phyloP scores from a whole-genome alignment of 2,329 filamentous ascomycete species.

The Colletotrichum viniferum region DNA sequence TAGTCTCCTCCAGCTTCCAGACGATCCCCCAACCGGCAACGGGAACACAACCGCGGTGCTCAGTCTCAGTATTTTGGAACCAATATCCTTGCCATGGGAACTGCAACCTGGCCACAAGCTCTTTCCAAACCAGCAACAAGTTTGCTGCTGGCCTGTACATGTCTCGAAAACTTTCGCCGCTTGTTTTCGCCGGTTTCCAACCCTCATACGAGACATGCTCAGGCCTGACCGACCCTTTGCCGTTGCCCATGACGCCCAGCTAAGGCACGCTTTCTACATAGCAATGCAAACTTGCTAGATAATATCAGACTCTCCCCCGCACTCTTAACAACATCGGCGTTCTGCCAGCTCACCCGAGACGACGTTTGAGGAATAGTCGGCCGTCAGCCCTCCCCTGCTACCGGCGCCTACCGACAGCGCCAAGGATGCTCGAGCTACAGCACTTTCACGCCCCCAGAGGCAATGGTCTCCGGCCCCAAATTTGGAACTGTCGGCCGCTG shows the following conservation, averaged over 20 bases:
- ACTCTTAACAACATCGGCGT: neutral
- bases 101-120: neutral
- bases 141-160: neutral
- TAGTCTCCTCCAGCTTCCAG: neutral
- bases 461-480: neutral
- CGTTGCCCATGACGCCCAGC: neutral
- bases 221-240: neutral
- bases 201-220: neutral
- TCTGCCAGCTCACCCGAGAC: neutral
- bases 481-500: neutral
- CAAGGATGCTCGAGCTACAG: neutral
- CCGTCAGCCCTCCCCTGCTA: neutral
- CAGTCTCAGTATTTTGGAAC: neutral
- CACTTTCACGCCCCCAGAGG: neutral
- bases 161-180: neutral
- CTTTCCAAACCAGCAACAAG: neutral
- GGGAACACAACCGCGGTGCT: neutral
- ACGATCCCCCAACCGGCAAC: neutral
- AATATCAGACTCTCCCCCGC: neutral
- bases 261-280: neutral
- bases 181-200: neutral
- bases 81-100: neutral
- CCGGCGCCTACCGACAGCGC: constrained; percentile 5
- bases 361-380: neutral
- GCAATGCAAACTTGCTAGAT: neutral